These are phyloP conservation scores for Aspergillus sparsus DNA, from an alignment of 495 filamentous ascomycete genomes.

Conservation along the genomic window DNA sequence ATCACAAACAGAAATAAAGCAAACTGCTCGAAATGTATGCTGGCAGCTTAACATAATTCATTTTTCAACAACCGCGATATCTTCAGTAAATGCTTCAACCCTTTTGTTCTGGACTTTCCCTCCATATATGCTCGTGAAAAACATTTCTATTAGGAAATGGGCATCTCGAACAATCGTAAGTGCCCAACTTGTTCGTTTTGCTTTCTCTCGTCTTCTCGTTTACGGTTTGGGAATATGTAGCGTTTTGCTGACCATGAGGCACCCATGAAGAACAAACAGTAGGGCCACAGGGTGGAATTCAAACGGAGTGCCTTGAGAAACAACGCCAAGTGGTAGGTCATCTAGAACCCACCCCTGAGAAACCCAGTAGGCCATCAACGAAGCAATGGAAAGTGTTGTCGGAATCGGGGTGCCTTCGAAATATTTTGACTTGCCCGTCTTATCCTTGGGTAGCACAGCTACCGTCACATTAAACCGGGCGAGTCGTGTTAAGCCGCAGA, in stretches of 20 bases:
- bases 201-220: constrained; percentile 15
- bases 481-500: constrained; percentile 90
- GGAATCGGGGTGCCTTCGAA: constrained; percentile 98
- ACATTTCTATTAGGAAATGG: constrained; percentile 23
- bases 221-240: constrained; percentile 96
- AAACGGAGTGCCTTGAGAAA: constrained; percentile 63
- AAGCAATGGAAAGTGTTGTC: constrained; percentile 76
- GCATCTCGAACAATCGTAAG: constrained; percentile 12
- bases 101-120: constrained; percentile 13
- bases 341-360: constrained; percentile 76
- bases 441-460: constrained; percentile 82
- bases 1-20: constrained; percentile 4
- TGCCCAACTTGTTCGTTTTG: not conserved
- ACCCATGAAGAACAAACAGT: constrained; percentile 82
- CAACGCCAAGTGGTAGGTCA: constrained; percentile 68
- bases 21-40: constrained; percentile 16
- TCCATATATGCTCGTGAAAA: constrained; percentile 27
- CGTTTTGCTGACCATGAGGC: constrained; percentile 90
- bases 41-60: constrained; percentile 25
- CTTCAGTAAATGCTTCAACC: constrained; percentile 23
- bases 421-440: constrained; percentile 83
- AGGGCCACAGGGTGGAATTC: constrained; percentile 87
- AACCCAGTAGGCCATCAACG: constrained; percentile 88
- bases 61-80: constrained; percentile 19
- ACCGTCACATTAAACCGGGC: constrained; percentile 98